Evolutionary conservation across 495 filamentous ascomycete species (phyloP).

Genomic region (Coniosporium apollinis): DNA sequence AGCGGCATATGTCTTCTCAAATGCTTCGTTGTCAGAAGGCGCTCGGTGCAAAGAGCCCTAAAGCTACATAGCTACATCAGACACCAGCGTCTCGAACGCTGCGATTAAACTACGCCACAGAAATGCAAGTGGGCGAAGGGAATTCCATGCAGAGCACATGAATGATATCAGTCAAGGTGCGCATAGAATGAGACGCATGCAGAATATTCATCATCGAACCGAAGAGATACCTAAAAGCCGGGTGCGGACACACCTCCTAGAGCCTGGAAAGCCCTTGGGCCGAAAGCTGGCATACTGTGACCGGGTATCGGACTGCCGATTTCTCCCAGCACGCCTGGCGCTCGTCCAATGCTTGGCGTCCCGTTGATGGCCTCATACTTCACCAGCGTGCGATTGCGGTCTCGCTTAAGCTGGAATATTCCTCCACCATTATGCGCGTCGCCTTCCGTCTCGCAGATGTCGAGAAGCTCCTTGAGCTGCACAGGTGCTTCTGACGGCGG

Average conservation of each 20-base stretch:
- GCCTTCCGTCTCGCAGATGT: slow-evolving; percentile 83
- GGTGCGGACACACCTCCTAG: slow-evolving; percentile 9
- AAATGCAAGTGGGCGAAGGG: too few relatives aligned
- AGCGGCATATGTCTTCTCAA: too few relatives aligned
- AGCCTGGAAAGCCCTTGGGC: slow-evolving; percentile 12
- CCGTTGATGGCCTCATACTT: slow-evolving; percentile 37
- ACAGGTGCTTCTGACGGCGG: slow-evolving; percentile 40
- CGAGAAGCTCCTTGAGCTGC: slow-evolving; percentile 56
- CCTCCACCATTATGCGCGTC: slow-evolving; percentile 79
- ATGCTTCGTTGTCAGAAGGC: too few relatives aligned
- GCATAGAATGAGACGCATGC: too few relatives aligned
- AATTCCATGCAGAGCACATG: too few relatives aligned
- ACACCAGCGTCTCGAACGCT: too few relatives aligned
- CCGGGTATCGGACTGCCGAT: slow-evolving; percentile 25
- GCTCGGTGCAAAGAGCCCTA: too few relatives aligned
- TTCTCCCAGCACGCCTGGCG: slow-evolving; percentile 17
- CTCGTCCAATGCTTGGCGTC: slow-evolving; percentile 6
- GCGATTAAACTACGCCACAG: too few relatives aligned
- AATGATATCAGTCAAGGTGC: too few relatives aligned
- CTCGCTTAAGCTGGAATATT: slow-evolving; percentile 47
- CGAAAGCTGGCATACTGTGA: slow-evolving; percentile 16
- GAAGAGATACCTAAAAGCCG: too few relatives aligned
- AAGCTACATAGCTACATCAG: too few relatives aligned
- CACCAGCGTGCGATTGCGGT: slow-evolving; percentile 34
- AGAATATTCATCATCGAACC: too few relatives aligned